Evolutionary conservation across 371 early-diverging fungal genomes (phyloP), one percentile per base, ranked within the genome.

Genomic region (Umbelopsis sp.): DNA sequence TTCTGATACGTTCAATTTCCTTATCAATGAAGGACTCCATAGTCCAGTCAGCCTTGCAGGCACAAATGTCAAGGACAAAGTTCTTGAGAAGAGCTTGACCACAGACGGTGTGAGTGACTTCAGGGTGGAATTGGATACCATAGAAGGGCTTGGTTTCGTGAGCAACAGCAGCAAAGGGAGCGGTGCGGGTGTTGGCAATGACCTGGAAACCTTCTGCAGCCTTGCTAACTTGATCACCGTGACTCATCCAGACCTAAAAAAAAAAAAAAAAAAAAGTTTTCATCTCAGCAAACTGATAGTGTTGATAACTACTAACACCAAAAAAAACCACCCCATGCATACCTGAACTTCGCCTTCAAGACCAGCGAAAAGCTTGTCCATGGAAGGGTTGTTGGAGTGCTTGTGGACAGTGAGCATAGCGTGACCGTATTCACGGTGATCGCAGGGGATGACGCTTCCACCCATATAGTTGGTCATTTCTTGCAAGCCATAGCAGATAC

Each of bases 101-200:
- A 66, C 91, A 87, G n/a, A 89, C 86, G 66, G 96, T 95, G 87
- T 98, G 99, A 38, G 97, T 95, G 63, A 98, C 96, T 80, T 98
- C 99, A 57, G 99, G 99, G 80, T 98, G 99, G 92, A 97, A 95
- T 85, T 98, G 99, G 67, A 97, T 93, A 67, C 97, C 98, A 77
- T 89, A 98, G 73, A 95, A 87, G 9, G 85, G 86, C 75, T 90
- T 90, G 67, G 87, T 86, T 62, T 82, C 82, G 72, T 93, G 91
- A 65, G 88, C 92, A 65, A 97, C 90, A 44, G 96, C 99, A 46
- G 96, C 93, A 69, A 88, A 96, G 62, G 92, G 96, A 53, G 97
- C 91, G 45, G 95, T 96, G 69, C 80, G 74, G 68, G 99, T 97
- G 67, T 86, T 81, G 65, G 96, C 97, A 74, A 96, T 91, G 46